Conservation (phyloP, 192 early-diverging fungal genomes). For the Dissophora globulifera region DNA sequence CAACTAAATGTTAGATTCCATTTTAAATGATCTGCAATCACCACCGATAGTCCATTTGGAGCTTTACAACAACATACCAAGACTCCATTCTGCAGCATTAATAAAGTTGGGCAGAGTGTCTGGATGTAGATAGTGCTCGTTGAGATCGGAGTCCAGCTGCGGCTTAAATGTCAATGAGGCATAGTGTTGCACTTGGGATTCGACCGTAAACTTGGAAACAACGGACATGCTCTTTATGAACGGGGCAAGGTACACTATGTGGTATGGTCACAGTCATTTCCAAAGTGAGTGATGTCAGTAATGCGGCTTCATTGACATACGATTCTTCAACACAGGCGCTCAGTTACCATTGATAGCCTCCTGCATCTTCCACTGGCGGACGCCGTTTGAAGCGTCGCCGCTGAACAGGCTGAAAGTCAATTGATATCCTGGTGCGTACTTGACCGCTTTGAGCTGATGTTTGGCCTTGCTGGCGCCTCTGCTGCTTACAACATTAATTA, state of each 20-base stretch:
- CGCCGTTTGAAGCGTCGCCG: constrained; percentile 75
- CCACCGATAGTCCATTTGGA: too few relatives aligned
- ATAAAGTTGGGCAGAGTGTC: constrained; percentile 89
- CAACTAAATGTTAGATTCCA: background rate
- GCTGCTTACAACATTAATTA: constrained; percentile 5
- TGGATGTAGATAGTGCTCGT: constrained; percentile 69
- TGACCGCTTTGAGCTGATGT: constrained; percentile 76
- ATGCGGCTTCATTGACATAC: too few relatives aligned
- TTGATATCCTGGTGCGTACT: constrained; percentile 88
- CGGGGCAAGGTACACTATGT: constrained; percentile 70
- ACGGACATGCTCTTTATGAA: constrained; percentile 75
- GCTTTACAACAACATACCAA: constrained; percentile 66
- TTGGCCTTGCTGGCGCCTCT: constrained; percentile 42
- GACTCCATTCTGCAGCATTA: constrained; percentile 96
- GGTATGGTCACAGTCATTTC: too few relatives aligned
- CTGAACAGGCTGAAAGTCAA: constrained; percentile 89
- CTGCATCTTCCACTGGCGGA: constrained; percentile 87
- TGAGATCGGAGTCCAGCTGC: constrained; percentile 36
- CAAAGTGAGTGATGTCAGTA: too few relatives aligned
- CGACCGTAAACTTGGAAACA: constrained; percentile 80
- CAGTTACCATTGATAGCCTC: constrained; percentile 67
- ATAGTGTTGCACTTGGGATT: constrained; percentile 89
- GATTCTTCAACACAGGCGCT: background rate
- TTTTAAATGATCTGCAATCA: too few relatives aligned
- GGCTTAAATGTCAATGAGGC: constrained; percentile 80